Evolutionary conservation across 164 flowering plant species (phyloP), one percentile per base, ranked within the genome.

Genomic region (Cinnamomum chago): DNA sequence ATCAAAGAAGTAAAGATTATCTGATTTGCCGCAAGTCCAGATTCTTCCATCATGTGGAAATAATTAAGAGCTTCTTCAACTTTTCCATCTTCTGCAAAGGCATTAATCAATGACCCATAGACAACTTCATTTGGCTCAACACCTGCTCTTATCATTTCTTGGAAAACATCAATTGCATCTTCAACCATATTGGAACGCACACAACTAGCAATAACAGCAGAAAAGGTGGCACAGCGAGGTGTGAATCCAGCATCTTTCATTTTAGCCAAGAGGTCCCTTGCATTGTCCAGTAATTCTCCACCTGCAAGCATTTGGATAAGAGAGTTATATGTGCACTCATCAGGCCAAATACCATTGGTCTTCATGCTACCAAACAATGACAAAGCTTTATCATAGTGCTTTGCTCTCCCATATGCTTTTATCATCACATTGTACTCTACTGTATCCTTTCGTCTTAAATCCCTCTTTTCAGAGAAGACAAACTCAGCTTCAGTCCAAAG

Each of bases 271-370:
- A 88, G 81, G 20, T 85, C 85, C 68, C 76, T 85, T 73, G 97
- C 92, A 72, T 74, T 72, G 55, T 87, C 91, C 55, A 82, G 82
- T 58, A 86, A 73, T 76, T 89, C 94, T 79, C 83, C 90, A 58
- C 89, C 88, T 25, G 93, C 76, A 66, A 86, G 84, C 98, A 95
- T 95, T 80, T 95, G 95, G 70, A 89, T 81, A 22, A 92, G 84
- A 75, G 98, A 89, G 77, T 91, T 90, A 65, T 92, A 92, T 1
- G 97, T 95, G 82, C 93, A 88, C 74, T 90, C 86, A 78, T 91
- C 93, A 10, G 98, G 98, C 97, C 97, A 95, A 23, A 86, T 88
- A 47, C 98, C 97, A 67, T 81, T 84, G 73, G 86, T 86, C 82
- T 84, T 90, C 98, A 94, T 94, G 79, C 76, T 76, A 77, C 81